Evolutionary conservation across 306 rosid genomes (phyloP).

Genomic region (Cicer pinnatifidum): DNA sequence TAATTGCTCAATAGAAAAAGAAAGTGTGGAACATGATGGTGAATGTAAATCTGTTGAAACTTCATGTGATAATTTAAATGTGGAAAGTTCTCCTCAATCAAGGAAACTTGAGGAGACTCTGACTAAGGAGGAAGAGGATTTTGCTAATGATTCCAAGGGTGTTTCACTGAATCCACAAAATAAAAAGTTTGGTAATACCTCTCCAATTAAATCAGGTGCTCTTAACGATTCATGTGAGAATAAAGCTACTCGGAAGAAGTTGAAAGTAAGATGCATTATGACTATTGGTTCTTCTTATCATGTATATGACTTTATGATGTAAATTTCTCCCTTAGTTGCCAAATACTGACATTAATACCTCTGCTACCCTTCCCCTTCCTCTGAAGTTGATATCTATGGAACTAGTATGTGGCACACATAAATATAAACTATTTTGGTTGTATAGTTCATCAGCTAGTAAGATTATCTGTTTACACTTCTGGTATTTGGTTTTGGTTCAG

Average conservation of each 20-base stretch:
- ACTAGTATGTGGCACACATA: constrained; percentile 5
- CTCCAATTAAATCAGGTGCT: constrained; percentile 51
- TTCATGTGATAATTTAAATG: constrained; percentile 55
- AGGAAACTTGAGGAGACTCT: constrained; percentile 47
- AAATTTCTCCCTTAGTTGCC: neutral
- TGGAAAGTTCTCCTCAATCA: constrained; percentile 52
- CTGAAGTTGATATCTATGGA: neutral
- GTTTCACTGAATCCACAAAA: constrained; percentile 44
- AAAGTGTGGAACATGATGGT: constrained; percentile 68
- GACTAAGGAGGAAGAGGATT: constrained; percentile 64
- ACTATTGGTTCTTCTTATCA: constrained; percentile 17
- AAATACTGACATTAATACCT: constrained; percentile 9
- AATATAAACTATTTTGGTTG: neutral
- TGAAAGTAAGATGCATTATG: constrained; percentile 61
- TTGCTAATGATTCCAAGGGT: constrained; percentile 51
- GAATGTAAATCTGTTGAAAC: constrained; percentile 85
- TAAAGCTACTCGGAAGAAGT: constrained; percentile 75
- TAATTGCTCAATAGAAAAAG: constrained; percentile 69
- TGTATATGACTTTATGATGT: neutral
- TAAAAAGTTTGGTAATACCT: constrained; percentile 46
- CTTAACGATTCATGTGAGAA: constrained; percentile 46
- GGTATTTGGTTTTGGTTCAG: constrained; percentile 55
- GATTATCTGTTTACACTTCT: constrained; percentile 24
- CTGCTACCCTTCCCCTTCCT: neutral
- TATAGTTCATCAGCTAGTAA: constrained; percentile 7